Conservation (phyloP, 2,329 filamentous ascomycete genomes). For the Fusarium mangiferae region DNA sequence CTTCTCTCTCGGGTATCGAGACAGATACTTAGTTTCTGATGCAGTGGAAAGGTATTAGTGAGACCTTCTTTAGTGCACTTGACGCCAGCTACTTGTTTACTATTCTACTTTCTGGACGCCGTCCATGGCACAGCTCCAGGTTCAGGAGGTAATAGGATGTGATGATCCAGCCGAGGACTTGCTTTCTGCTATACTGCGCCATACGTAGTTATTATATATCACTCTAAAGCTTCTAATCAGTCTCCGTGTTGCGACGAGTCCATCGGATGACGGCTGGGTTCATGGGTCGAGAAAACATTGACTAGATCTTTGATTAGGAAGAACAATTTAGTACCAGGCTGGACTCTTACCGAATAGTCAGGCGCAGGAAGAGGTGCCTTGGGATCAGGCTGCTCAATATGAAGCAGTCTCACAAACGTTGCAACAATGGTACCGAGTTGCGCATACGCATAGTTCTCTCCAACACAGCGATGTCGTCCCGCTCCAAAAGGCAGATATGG, state of each 20-base stretch:
- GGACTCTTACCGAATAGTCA: constrained; percentile 65
- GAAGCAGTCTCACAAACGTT: constrained; percentile 79
- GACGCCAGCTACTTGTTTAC: too few relatives aligned
- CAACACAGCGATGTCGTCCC: constrained; percentile 93
- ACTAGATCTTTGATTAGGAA: constrained; percentile 1
- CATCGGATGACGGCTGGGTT: constrained; percentile 34
- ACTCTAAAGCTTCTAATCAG: rapidly evolving
- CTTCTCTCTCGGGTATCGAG: too few relatives aligned
- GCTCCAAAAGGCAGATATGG: constrained; percentile 96
- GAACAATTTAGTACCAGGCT: rapidly evolving
- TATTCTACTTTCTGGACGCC: too few relatives aligned
- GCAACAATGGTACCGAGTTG: constrained; percentile 88
- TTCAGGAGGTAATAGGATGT: rapidly evolving
- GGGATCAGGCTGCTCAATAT: constrained; percentile 61
- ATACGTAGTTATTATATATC: rapidly evolving
- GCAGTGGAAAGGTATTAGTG: too few relatives aligned
- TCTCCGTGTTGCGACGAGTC: constrained; percentile 7
- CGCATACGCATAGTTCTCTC: constrained; percentile 94
- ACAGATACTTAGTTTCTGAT: too few relatives aligned
- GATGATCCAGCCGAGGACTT: rapidly evolving
- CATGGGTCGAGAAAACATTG: constrained; percentile 41
- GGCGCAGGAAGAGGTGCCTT: constrained; percentile 73
- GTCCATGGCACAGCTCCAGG: rapidly evolving
- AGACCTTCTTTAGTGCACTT: too few relatives aligned
- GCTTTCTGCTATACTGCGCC: rapidly evolving